Evolutionary conservation across 1,139 yeast species (phyloP).

Genomic region (Candida tunisiensis): DNA sequence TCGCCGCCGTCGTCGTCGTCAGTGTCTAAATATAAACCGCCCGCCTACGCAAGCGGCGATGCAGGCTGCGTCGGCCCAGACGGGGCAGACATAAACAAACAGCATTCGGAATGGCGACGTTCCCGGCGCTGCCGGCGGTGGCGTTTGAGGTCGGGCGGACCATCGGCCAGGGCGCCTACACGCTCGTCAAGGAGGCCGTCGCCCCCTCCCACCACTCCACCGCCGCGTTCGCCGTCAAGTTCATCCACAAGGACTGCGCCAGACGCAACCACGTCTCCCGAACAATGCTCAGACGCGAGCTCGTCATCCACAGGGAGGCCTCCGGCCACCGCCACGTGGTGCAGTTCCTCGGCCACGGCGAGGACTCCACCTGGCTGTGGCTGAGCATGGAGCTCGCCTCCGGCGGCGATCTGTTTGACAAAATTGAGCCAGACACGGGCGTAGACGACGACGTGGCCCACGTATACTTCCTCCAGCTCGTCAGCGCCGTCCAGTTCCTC

Average conservation of each 20-base stretch:
- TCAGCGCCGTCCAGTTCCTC: conserved; percentile 37
- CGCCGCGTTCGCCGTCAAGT: conserved; percentile 35
- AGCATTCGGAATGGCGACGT: not conserved
- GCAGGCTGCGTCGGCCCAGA: too few species aligned
- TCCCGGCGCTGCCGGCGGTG: not conserved
- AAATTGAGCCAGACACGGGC: conserved; percentile 59
- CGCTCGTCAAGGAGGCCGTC: conserved; percentile 1
- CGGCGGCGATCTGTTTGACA: conserved; percentile 59
- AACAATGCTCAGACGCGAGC: conserved; percentile 33
- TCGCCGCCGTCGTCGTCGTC: too few species aligned
- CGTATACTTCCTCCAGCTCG: conserved; percentile 45
- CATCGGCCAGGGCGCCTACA: conserved; percentile 5
- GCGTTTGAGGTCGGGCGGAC: conserved; percentile 3
- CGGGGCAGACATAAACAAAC: not conserved
- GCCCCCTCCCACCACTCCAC: conserved; percentile 15
- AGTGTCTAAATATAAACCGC: too few species aligned
- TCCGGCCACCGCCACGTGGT: conserved; percentile 42
- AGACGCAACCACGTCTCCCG: conserved; percentile 26
- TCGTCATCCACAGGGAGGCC: conserved; percentile 36
- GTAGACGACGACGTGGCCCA: conserved; percentile 50
- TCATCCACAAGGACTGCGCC: conserved; percentile 33
- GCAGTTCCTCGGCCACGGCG: conserved; percentile 32
- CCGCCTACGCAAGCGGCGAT: too few species aligned
- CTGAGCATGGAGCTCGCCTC: conserved; percentile 47
- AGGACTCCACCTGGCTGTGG: conserved; percentile 38